These are phyloP conservation scores for Dactylonectria macrodidyma DNA, from an alignment of 2,329 filamentous ascomycete species.

Conservation along the genomic window DNA sequence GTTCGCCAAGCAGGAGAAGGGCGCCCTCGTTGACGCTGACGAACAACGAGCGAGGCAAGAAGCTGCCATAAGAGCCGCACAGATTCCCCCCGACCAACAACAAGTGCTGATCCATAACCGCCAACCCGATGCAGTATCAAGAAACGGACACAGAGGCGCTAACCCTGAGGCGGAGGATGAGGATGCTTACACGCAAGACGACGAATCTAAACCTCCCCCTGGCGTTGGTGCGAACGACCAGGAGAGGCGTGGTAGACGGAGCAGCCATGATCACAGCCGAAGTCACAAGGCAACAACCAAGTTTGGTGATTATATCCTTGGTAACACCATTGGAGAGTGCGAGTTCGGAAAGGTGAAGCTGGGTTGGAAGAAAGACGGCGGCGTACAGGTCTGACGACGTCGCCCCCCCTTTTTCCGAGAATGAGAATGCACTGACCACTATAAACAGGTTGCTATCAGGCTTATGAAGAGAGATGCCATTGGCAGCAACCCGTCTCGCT, in stretches of 20 bases:
- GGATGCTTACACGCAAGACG: not conserved
- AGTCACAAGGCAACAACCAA: conserved; percentile 79
- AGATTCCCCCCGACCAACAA: too few relatives aligned
- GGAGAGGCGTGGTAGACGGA: conserved; percentile 66
- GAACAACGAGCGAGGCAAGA: too few relatives aligned
- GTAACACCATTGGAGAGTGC: conserved; percentile 95
- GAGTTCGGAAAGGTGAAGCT: conserved; percentile 99
- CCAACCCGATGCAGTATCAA: too few relatives aligned
- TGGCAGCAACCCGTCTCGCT: conserved; percentile 87
- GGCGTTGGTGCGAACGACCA: conserved; percentile 61
- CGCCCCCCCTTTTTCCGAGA: not conserved
- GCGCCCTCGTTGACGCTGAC: too few relatives aligned
- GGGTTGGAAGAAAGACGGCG: conserved; percentile 97
- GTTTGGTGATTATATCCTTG: conserved; percentile 96
- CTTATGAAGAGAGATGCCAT: conserved; percentile 93
- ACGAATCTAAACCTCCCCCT: conserved; percentile 62
- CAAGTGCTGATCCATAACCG: too few relatives aligned
- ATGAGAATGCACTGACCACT: conserved; percentile 29
- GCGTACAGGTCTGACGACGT: conserved; percentile 74
- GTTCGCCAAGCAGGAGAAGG: too few relatives aligned
- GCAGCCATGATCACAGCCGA: conserved; percentile 71
- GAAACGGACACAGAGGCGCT: too few relatives aligned
- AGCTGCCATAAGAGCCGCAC: too few relatives aligned
- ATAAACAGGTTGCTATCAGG: conserved; percentile 89
- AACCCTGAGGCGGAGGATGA: too few relatives aligned